Conservation (phyloP, 2,329 filamentous ascomycete genomes). For the Nemania sp. region DNA sequence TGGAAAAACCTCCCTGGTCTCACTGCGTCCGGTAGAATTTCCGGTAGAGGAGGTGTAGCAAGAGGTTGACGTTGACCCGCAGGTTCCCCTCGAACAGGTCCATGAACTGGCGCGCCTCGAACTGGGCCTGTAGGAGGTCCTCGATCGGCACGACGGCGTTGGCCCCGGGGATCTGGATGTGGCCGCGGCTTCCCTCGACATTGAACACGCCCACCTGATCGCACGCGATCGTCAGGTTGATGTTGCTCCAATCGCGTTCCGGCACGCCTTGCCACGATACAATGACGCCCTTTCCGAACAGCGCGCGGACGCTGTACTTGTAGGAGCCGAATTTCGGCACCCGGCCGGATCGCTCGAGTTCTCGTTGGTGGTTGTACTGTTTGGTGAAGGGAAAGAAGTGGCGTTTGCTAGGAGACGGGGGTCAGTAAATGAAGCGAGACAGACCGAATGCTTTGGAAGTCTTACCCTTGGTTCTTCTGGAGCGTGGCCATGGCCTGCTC, state of each 20-base stretch:
- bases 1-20: conserved; percentile 23
- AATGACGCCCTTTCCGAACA: conserved; percentile 91
- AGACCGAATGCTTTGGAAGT: conserved; percentile 16
- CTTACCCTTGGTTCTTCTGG: conserved; percentile 91
- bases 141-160: conserved; percentile 88
- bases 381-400: conserved; percentile 82
- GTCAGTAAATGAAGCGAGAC: background rate
- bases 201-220: conserved; percentile 94
- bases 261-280: conserved; percentile 86
- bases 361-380: conserved; percentile 97
- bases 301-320: conserved; percentile 90
- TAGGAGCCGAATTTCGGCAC: conserved; percentile 97
- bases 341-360: conserved; percentile 88
- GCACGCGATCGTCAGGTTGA: conserved; percentile 91
- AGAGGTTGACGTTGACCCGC: conserved; percentile 92
- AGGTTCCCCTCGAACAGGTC: conserved; percentile 86
- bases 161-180: conserved; percentile 94
- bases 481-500: conserved; percentile 97
- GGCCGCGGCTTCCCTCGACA: conserved; percentile 86
- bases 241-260: conserved; percentile 84
- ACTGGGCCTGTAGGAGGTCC: conserved; percentile 93
- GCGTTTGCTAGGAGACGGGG: conserved; percentile 14
- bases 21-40: conserved; percentile 88
- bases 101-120: conserved; percentile 96
- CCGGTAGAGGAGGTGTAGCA: conserved; percentile 96